Percentiles rank a stretch among this genome's conserved stretches.
Evolutionary conservation across 371 early-diverging fungal genomes (phyloP).

Genomic region (Apophysomyces elegans): DNA sequence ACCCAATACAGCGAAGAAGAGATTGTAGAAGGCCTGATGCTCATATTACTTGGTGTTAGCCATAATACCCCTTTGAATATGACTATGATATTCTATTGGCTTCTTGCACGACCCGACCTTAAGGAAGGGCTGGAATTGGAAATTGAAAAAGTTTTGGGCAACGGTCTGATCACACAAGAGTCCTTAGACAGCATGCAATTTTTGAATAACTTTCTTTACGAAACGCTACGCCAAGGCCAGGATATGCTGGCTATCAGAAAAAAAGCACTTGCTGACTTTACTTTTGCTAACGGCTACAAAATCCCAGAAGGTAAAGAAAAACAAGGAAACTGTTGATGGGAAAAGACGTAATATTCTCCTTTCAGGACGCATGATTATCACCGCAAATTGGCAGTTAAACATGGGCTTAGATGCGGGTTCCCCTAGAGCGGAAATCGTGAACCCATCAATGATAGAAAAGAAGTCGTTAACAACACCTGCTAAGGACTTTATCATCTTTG

Average conservation of each 20-base stretch:
- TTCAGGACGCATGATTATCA: too few relatives aligned
- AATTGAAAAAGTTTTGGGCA: slow-evolving; percentile 31
- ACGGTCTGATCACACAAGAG: slow-evolving; percentile 29
- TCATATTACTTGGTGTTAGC: slow-evolving; percentile 43
- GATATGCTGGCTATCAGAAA: slow-evolving; percentile 36
- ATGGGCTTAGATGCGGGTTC: too few relatives aligned
- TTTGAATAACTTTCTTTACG: slow-evolving; percentile 41
- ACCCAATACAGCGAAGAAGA: slow-evolving; percentile 19
- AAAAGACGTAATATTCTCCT: too few relatives aligned
- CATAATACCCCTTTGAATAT: slow-evolving; percentile 39
- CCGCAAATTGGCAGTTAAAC: too few relatives aligned
- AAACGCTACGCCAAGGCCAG: slow-evolving; percentile 37
- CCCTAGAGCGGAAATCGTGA: too few relatives aligned
- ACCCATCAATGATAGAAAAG: too few relatives aligned
- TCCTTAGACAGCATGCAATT: slow-evolving; percentile 32
- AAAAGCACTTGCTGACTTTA: slow-evolving; percentile 22
- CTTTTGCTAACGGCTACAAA: slow-evolving; percentile 45
- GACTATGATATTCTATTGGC: slow-evolving; percentile 33
- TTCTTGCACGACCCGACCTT: slow-evolving; percentile 42
- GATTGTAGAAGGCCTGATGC: slow-evolving; percentile 26
- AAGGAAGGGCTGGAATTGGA: slow-evolving; percentile 26
- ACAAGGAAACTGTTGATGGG: too few relatives aligned
- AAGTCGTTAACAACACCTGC: too few relatives aligned
- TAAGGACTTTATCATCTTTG: too few relatives aligned
- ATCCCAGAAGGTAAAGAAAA: slow-evolving; percentile 29